phyloP scores from a whole-genome alignment of 2,329 filamentous ascomycete genomes.

The Microdochium paspali region DNA sequence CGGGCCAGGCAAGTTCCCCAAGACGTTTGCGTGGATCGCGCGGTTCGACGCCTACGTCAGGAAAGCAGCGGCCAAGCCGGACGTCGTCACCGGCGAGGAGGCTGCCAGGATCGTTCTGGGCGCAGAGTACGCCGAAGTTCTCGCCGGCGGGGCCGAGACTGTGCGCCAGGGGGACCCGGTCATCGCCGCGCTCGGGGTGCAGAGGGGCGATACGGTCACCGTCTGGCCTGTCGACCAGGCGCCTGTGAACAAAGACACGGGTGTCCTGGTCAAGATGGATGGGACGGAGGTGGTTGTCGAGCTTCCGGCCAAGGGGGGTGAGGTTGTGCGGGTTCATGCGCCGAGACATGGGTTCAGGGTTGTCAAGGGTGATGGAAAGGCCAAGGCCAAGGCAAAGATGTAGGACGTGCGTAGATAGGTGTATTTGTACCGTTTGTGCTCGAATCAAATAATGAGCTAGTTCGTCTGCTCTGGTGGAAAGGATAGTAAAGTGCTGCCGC shows the following conservation, averaged over 20 bases:
- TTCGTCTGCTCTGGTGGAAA: no score
- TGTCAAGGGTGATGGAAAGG: constrained; percentile 16
- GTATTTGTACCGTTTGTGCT: constrained; percentile 1
- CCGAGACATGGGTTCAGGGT: constrained; percentile 51
- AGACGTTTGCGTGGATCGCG: constrained; percentile 52
- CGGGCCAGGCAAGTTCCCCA: constrained; percentile 42
- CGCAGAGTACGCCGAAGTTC: constrained; percentile 34
- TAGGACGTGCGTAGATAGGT: not conserved
- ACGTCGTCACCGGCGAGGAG: constrained; percentile 40
- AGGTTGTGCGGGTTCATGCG: constrained; percentile 45
- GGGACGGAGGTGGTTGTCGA: constrained; percentile 49
- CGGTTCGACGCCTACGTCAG: constrained; percentile 45
- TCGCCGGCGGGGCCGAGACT: constrained; percentile 16
- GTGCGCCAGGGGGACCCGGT: constrained; percentile 41
- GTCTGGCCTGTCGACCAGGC: constrained; percentile 57
- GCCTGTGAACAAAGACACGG: constrained; percentile 45
- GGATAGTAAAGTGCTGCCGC: no score
- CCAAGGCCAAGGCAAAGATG: constrained; percentile 17
- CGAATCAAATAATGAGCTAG: no score
- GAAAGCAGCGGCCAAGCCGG: constrained; percentile 26
- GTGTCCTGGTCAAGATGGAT: constrained; percentile 42
- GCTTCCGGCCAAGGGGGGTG: constrained; percentile 22
- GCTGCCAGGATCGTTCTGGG: constrained; percentile 36
- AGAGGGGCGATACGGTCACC: constrained; percentile 42
- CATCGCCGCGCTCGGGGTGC: constrained; percentile 34